Evolutionary conservation across 1,284 basidiomycete genomes (phyloP).

Genomic region (Boletellus dicymbophilus): DNA sequence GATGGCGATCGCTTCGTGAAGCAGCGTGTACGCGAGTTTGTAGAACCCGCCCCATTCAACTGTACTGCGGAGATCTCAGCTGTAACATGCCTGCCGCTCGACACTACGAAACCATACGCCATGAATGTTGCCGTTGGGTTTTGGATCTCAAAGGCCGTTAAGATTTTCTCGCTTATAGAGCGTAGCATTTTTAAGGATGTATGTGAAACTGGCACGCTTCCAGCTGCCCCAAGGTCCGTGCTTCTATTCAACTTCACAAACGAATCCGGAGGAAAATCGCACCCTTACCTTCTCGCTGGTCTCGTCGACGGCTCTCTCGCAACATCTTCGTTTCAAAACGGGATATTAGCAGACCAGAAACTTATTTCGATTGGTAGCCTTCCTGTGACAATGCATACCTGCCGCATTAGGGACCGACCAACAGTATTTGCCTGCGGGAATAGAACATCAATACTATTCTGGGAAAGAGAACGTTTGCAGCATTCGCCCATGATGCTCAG

Average conservation of each 20-base stretch:
- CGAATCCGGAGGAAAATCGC: slow-evolving; percentile 37
- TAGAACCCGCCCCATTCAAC: slow-evolving; percentile 16
- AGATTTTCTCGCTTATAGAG: slow-evolving; percentile 52
- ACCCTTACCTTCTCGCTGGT: slow-evolving; percentile 73
- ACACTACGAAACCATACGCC: slow-evolving; percentile 48
- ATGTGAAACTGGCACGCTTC: slow-evolving; percentile 47
- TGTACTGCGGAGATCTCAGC: slow-evolving; percentile 57
- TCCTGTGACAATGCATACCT: slow-evolving; percentile 63
- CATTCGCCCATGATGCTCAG: slow-evolving; percentile 76
- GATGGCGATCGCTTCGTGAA: slow-evolving; percentile 42
- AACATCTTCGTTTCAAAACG: slow-evolving; percentile 49
- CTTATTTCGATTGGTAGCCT: slow-evolving; percentile 66
- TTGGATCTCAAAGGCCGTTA: slow-evolving; percentile 73
- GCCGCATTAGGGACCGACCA: slow-evolving; percentile 48
- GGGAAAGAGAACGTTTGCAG: slow-evolving; percentile 64
- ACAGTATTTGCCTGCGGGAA: slow-evolving; percentile 68
- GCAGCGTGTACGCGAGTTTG: slow-evolving; percentile 27
- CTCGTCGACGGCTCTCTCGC: slow-evolving; percentile 81
- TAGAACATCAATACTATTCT: slow-evolving; percentile 64
- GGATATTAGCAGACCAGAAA: slow-evolving; percentile 54
- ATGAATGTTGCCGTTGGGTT: slow-evolving; percentile 65
- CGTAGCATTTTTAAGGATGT: slow-evolving; percentile 29
- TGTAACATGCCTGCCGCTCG: slow-evolving; percentile 59
- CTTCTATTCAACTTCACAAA: slow-evolving; percentile 66
- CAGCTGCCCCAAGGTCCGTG: slow-evolving; percentile 69